Evolutionary conservation across 2,329 filamentous ascomycete species (phyloP), one percentile per base, ranked within the genome.

Genomic region (Xylariaceae sp.): DNA sequence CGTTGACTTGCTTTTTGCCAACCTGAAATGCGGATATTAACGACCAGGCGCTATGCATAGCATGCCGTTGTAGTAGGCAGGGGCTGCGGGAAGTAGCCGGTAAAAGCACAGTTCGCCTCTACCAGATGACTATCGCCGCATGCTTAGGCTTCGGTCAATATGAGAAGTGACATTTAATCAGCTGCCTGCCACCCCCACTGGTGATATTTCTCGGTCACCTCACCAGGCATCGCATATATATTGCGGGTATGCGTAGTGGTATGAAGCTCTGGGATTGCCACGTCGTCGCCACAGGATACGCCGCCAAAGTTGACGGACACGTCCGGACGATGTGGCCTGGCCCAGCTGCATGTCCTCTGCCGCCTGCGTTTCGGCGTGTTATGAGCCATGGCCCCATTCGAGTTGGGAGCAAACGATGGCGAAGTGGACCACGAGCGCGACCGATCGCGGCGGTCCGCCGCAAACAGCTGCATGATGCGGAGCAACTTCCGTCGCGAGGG

Each of bases 401-500:
- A n/a, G 31, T 43, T 12, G 31, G 40, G 40, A 4, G 36, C 16
- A 5, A 41, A 26, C 7, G 52, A 47, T 5, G 49, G 46, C 6
- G 55, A 59, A n/a, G 50, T 53, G 14, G 64, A 66, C 26, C 63
- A 52, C 15, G 64, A 66, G 9, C 63, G 64, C 33, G 62, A 62
- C 44, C 70, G 68, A 47, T 67, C 67, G 14, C 69, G 65, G 28
- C 66, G 63, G 23, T 59, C 58, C 19, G 63, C 60, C 9, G 29
- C 24, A 19, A 35, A 29, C 4, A 65, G 56, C 11, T 69, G 59
- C 9, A 65, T 56, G 28, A 64, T 62, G 40, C 64, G 61, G 12
- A 69, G 59, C 13, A 70, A 51, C 21, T 65, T 61, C 24, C 64
- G 62, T 40, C 62, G 63, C 18, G 62, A 64, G 9, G 69, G 66